A percentile compares a stretch with the other conserved stretches of the same genome.
These are phyloP conservation scores for Colletotrichum noveboracense DNA, from an alignment of 2,329 filamentous ascomycete species.

Conservation along the genomic window DNA sequence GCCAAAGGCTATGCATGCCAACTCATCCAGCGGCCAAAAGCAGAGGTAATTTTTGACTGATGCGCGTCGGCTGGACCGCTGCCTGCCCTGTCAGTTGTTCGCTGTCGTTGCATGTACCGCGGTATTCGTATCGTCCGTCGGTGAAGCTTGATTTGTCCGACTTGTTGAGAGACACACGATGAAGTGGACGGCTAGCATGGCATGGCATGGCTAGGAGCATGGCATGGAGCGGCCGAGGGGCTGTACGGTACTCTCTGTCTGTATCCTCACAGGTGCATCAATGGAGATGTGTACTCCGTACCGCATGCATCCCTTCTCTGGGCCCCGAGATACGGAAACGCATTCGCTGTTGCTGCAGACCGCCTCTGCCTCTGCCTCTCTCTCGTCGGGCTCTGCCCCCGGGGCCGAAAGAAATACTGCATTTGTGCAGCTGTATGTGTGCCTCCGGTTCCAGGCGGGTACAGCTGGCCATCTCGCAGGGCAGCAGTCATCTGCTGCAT, in stretches of 20 bases:
- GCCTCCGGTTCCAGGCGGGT: not conserved
- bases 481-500: not conserved
- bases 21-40: constrained; percentile 15
- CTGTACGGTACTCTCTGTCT: not conserved
- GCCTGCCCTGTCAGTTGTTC: not conserved
- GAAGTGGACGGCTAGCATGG: not conserved
- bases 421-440: not conserved
- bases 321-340: not conserved
- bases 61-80: not conserved
- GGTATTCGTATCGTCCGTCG: not conserved
- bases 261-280: not conserved
- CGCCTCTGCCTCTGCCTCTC: not conserved
- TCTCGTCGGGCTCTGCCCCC: not conserved
- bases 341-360: not conserved
- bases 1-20: constrained; percentile 22
- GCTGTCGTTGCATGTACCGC: constrained; percentile 2
- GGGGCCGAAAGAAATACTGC: not conserved
- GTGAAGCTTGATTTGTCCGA: constrained; percentile 13
- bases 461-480: not conserved
- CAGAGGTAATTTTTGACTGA: not conserved
- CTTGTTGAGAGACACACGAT: constrained; percentile 8
- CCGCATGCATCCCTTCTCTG: not conserved
- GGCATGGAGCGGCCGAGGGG: not conserved
- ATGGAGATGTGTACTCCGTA: not conserved
- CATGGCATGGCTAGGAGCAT: not conserved